Base-by-base conservation (phyloP, 1,139 yeast genomes). In the Geotrichum fermentans region DNA sequence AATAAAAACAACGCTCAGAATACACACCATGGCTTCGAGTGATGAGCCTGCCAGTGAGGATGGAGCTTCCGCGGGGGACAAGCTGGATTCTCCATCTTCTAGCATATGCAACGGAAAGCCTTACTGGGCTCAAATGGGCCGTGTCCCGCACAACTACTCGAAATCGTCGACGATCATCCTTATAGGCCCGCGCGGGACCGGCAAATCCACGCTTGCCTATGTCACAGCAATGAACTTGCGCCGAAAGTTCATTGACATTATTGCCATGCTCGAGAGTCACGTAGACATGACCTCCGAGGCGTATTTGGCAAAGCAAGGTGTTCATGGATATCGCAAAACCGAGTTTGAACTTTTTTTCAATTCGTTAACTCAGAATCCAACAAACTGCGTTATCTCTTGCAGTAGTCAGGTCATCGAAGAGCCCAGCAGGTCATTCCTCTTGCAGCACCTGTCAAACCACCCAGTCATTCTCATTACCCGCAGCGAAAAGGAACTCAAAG, bases 381-480 rank as follows among this genome's bases (percentile, higher is more conserved):
- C 50, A 14, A 50, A 51, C 35, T 48, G 56, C 20, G 56, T 55
- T 14, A 45, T 55, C 11, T 54, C 57, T 10, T 37, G 55, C 14
- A 43, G 54, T 10, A 36, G 51, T 18, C 33, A 51, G 4, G 39
- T 43, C 18, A 51, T 55, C 13, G 45, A 43, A 6, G 55, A 46
- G 22, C 54, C 55, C 16, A 32, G 45, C 5, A 28, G 40, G 28
- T 34, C 46, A 1, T 40, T 54, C 11, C 40, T 55, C 7, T 32
- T 43, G 43, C 30, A 40, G 14, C 41, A 45, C 24, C 21, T 43
- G 4, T 29, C 41, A 3, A 24, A 18, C 18, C 51, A 53, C 42
- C 58, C 59, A 11, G 49, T 57, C 4, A 44, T 57, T n/a, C 52
- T 55, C 51, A 41, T 57, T 26, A 42, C 53, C 10, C 40, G 59